A percentile compares a stretch with the other conserved stretches of the same genome.
Conservation (phyloP, 768 basidiomycete genomes). For the Gelatoporia subvermispora region DNA sequence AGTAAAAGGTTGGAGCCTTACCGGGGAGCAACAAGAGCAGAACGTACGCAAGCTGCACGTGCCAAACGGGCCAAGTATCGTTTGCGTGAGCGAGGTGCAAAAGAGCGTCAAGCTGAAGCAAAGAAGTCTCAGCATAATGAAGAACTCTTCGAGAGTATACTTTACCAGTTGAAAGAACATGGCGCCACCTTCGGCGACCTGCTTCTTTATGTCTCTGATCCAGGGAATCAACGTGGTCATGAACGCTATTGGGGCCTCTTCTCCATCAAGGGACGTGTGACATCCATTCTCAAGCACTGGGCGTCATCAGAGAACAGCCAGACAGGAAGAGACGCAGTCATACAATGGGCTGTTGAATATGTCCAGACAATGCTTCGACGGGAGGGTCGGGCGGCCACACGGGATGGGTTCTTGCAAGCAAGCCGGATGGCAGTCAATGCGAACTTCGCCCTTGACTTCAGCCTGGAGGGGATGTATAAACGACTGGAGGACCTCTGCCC, state of each 20-base stretch:
- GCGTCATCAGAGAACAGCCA: constrained; percentile 14
- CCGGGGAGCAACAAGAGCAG: background rate
- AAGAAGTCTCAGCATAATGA: background rate
- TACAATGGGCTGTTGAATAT: constrained; percentile 22
- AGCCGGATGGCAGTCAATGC: background rate
- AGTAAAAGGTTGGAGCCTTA: too few species aligned
- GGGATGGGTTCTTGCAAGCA: constrained; percentile 2
- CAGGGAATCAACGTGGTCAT: constrained; percentile 11
- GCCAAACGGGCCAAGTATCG: background rate
- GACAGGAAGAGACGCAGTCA: constrained; percentile 10
- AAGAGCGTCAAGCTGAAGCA: background rate
- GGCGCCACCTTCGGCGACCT: background rate
- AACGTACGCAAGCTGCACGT: background rate
- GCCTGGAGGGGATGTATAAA: background rate
- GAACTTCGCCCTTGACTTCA: constrained; percentile 3
- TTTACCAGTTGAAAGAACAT: background rate
- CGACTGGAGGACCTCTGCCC: constrained; percentile 4
- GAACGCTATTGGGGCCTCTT: constrained; percentile 25
- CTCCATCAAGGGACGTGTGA: background rate
- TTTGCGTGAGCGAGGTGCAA: background rate
- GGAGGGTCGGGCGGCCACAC: constrained; percentile 8
- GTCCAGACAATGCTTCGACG: constrained; percentile 6
- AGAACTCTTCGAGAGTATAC: background rate
- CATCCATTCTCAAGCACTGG: constrained; percentile 25
- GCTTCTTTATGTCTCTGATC: constrained; percentile 25